These are phyloP conservation scores for Solanum acaule DNA, from an alignment of 257 asterid species.

Conservation along the genomic window DNA sequence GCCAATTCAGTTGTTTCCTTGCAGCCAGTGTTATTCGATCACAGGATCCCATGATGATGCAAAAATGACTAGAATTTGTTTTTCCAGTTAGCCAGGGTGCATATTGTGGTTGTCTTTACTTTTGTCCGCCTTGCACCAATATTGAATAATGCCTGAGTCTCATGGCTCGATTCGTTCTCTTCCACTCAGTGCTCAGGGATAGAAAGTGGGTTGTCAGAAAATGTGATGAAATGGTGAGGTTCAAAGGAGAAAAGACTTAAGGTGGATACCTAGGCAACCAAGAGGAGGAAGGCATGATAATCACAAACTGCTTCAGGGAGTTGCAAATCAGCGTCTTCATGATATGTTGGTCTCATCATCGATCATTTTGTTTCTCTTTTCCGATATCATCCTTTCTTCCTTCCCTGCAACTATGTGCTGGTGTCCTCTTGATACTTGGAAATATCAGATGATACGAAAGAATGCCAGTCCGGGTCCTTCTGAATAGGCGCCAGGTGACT, in stretches of 20 bases:
- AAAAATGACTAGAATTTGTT: slow-evolving; percentile 13
- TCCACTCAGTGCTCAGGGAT: not conserved
- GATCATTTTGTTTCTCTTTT: not conserved
- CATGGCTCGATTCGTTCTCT: not conserved
- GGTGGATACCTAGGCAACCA: not conserved
- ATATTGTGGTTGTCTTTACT: not conserved
- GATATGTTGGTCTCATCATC: not conserved
- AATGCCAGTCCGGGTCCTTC: slow-evolving; percentile 66
- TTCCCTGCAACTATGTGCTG: not conserved
- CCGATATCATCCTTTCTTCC: not conserved
- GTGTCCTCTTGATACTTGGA: not conserved
- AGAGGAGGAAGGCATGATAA: not conserved
- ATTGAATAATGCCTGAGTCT: not conserved
- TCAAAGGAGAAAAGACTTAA: not conserved
- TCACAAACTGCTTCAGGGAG: not conserved
- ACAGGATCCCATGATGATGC: not conserved
- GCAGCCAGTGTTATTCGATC: not conserved
- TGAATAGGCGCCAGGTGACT: slow-evolving; percentile 46
- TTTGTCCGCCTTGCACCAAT: not conserved
- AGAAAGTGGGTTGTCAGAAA: not conserved
- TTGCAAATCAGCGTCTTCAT: not conserved
- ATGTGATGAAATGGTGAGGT: not conserved
- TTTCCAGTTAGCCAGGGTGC: not conserved
- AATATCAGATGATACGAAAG: not conserved
- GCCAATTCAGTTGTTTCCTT: not conserved